Base-by-base conservation (phyloP, 1,139 yeast species). In the Suhomyces ambrosiae region DNA sequence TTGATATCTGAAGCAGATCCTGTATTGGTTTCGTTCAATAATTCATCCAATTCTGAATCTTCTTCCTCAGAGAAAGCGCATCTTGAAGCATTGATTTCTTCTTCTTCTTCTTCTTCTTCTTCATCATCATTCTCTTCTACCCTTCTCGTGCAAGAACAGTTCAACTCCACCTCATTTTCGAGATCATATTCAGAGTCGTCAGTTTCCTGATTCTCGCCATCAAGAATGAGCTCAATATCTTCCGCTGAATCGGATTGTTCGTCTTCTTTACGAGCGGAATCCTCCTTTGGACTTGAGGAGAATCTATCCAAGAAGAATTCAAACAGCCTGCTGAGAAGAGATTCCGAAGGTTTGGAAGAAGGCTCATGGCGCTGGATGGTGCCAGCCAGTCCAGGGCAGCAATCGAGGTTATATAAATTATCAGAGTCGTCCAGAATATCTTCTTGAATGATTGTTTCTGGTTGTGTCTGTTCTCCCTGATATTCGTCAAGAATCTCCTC, bases 331-430 rank as follows among this genome's bases (percentile, higher is more conserved):
- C 26, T 19, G 12, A 29, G 25, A 5, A 34, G 16, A 11, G 33
- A 26, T 4, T 22, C 34, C 7, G 18, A 6, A 4, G 24, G 10
- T 25, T 23, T 32, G 31, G 27, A 11, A 6, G 31, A 27, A 12
- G 38, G 41, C 4, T 34, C 41, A 17, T 30, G 33, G 16, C 36
- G 25, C 23, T 13, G 35, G 12, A 36, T 37, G 7, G 33, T 32
- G 4, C 35, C 43, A 5, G 44, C 41, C 34, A 40, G 38, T 3
- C 48, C 48, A 3, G 43, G 39, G 22, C 50, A 47, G 13, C 38
- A 38, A 7, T 29, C 34, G 8, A 37, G 17, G 27, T 33, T 30
- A 25, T 36, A 32, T 29, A 41, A 32, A 13, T 19, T 18, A 22
- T 32, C 35, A 32, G 35, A 5, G 26, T 52, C 52, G n/a, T 41